These are phyloP conservation scores for Allium fistulosum DNA, from an alignment of 106 monocot species.

Conservation along the genomic window DNA sequence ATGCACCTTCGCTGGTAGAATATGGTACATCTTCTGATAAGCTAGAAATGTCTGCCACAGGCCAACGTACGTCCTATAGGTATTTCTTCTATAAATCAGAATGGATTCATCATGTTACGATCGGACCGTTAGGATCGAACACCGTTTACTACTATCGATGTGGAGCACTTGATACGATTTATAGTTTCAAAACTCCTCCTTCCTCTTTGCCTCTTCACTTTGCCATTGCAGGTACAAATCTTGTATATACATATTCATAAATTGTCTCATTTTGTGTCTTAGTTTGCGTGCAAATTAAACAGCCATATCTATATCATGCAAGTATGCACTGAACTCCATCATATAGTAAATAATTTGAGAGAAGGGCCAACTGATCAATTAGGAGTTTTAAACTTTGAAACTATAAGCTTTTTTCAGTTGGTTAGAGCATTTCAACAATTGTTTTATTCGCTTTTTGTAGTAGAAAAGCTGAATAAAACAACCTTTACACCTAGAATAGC, in stretches of 20 bases:
- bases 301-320: no score
- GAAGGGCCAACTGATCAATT: no score
- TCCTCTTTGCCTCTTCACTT: slow-evolving; percentile 58
- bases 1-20: slow-evolving; percentile 45
- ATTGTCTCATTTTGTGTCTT: no score
- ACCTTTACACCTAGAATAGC: no score
- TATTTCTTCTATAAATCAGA: slow-evolving; percentile 72
- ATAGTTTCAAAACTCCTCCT: slow-evolving; percentile 71
- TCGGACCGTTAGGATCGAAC: slow-evolving; percentile 57
- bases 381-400: no score
- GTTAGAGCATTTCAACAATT: no score
- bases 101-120: slow-evolving; percentile 60
- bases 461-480: no score
- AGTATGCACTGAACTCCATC: no score
- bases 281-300: no score
- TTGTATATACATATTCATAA: neutral
- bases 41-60: slow-evolving; percentile 34
- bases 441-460: no score
- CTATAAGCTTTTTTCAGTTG: no score
- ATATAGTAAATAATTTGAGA: no score
- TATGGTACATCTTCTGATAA: slow-evolving; percentile 44
- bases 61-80: slow-evolving; percentile 44
- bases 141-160: slow-evolving; percentile 74
- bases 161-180: slow-evolving; percentile 32
- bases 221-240: slow-evolving; percentile 34